Evolutionary conservation across 202 grass and related monocot species (phyloP).

Genomic region (Panicum virgatum): DNA sequence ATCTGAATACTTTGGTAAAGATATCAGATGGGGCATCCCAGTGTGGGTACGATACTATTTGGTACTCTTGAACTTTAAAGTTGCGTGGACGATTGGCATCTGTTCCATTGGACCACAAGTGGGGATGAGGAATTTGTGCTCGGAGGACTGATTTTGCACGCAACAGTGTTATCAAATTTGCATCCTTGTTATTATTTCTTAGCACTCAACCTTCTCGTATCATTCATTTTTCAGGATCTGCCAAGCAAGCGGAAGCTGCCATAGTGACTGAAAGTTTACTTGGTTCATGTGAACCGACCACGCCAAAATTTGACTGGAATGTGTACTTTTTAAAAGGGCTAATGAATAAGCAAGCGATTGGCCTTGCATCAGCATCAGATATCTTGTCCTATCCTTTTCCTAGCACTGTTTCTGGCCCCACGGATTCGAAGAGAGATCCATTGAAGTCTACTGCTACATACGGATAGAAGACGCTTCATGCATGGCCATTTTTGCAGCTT

Average conservation of each 20-base stretch:
- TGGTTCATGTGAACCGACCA: background rate
- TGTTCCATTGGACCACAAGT: slow-evolving; percentile 6
- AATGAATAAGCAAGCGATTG: background rate
- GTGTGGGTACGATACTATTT: background rate
- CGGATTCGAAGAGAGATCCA: slow-evolving; percentile 9
- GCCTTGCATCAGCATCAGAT: slow-evolving; percentile 30
- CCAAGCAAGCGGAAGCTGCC: background rate
- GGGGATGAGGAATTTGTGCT: slow-evolving; percentile 1
- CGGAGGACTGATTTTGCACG: background rate
- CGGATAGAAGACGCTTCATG: slow-evolving; percentile 11
- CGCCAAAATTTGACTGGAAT: background rate
- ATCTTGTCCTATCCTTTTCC: slow-evolving; percentile 40
- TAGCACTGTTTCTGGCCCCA: background rate
- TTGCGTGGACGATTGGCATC: background rate
- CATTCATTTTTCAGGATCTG: slow-evolving; percentile 10
- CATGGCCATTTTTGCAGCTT: background rate
- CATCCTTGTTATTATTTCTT: background rate
- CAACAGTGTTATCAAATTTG: background rate
- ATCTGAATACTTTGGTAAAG: background rate
- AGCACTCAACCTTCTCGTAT: background rate
- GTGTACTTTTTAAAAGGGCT: background rate
- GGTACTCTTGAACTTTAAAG: slow-evolving; percentile 16
- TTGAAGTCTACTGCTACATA: background rate
- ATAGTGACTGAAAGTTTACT: slow-evolving; percentile 8
- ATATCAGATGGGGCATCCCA: background rate